Evolutionary conservation across 1,284 basidiomycete genomes (phyloP).

Genomic region (Pyrrhoderma lamaoense): DNA sequence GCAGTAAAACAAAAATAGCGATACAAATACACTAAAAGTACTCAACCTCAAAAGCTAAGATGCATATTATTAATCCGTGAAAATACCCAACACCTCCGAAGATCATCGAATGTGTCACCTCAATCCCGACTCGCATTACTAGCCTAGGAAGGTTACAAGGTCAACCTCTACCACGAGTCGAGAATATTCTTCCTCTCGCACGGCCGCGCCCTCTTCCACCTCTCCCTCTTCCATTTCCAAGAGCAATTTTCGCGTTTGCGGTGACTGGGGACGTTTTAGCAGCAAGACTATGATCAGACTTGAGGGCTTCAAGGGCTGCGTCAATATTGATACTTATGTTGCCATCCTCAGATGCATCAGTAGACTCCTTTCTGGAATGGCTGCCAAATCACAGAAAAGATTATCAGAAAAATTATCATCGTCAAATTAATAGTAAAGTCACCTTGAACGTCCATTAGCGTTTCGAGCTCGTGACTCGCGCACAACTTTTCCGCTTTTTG

Average conservation of each 20-base stretch:
- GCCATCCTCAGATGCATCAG: too few relatives aligned
- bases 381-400: too few relatives aligned
- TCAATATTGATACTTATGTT: slow-evolving; percentile 17
- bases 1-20: slow-evolving; percentile 4
- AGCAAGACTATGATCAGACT: slow-evolving; percentile 5
- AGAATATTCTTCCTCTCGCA: slow-evolving; percentile 2
- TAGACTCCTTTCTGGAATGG: too few relatives aligned
- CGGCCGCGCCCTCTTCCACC: slow-evolving; percentile 8
- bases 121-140: not conserved
- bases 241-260: not conserved
- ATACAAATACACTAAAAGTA: slow-evolving; percentile 3
- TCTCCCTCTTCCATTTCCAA: slow-evolving; percentile 8
- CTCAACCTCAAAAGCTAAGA: not conserved
- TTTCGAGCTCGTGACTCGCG: slow-evolving; percentile 1
- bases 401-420: too few relatives aligned
- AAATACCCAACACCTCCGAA: too few relatives aligned
- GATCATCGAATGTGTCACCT: too few relatives aligned
- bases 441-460: not conserved
- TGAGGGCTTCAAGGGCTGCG: slow-evolving; percentile 15
- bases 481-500: slow-evolving; percentile 22
- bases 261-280: not conserved
- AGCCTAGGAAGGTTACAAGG: not conserved
- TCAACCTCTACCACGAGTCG: slow-evolving; percentile 6
- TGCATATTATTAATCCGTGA: too few relatives aligned
- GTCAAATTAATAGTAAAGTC: not conserved